These are phyloP conservation scores for Pseudisothecium myosuroides DNA, from an alignment of 225 moss, liverwort and hornwort genomes.

Conservation along the genomic window DNA sequence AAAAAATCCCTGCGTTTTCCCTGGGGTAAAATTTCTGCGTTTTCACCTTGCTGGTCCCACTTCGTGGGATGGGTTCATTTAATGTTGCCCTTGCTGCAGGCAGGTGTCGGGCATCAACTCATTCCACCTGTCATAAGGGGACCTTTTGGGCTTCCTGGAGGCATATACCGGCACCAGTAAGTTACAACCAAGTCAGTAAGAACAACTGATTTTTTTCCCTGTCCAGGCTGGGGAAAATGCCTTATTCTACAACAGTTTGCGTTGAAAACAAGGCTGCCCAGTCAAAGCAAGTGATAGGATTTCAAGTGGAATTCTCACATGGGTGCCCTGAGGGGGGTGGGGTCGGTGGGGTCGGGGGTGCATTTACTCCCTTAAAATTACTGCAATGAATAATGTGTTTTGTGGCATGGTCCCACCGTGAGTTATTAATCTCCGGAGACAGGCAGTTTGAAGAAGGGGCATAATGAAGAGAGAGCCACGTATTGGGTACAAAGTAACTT, in stretches of 20 bases:
- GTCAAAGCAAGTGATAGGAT: background rate
- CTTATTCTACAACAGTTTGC: background rate
- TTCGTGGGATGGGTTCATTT: too few species aligned
- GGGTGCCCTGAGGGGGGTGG: background rate
- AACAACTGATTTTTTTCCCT: background rate
- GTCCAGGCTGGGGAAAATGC: background rate
- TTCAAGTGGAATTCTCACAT: background rate
- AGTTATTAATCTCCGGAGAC: background rate
- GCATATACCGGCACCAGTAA: background rate
- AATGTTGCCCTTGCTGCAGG: too few species aligned
- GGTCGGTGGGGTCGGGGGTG: background rate
- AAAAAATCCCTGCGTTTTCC: too few species aligned
- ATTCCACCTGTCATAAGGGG: background rate
- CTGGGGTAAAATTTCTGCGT: too few species aligned
- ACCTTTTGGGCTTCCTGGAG: background rate
- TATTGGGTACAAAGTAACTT: slow-evolving; percentile 8
- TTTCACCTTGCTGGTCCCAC: too few species aligned
- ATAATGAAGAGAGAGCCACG: background rate
- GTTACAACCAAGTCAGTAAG: background rate
- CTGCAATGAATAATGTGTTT: background rate
- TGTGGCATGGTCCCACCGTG: background rate
- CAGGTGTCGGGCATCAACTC: background rate
- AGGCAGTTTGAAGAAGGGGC: background rate
- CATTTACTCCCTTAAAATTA: background rate
- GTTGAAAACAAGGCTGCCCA: background rate